Base-by-base conservation (phyloP, 129 eudicot species). In the Flaveria trinervia region DNA sequence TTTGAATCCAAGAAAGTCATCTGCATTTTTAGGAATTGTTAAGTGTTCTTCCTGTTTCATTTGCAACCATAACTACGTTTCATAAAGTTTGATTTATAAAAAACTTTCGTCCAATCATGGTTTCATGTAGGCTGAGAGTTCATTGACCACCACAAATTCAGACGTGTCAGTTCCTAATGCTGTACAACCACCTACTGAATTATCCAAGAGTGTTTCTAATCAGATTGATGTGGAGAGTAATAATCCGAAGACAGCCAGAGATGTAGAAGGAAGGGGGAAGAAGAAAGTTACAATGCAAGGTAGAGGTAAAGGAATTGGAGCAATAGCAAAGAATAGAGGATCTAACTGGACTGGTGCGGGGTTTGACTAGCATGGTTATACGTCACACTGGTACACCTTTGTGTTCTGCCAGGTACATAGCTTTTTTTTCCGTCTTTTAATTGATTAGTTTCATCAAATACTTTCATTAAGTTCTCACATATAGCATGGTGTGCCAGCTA, bases 261-360 rank as follows among this genome's bases (percentile, higher is more conserved):
- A 89, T 65, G 84, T 70, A 48, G 90, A 81, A 36, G 98, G 90
- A 79, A 86, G 87, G 74, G 88, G 85, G 69, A 93, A 88, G 85
- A 94, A 94, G 96, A 91, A 94, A 80, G 86, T 45, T 68, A 59
- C 56, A 39, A 79, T 69, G 48, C 97, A 87, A 49, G 98, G 93
- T 12, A 84, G 88, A 83, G 92, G 90, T 77, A 91, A 50, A 76
- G 96, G 98, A 81, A 84, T 94, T 18, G 98, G 97, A 73, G 93
- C 92, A 18, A 62, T 94, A 60, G 89, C 96, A 11, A 94, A 91
- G 80, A 85, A 89, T 77, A 89, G 96, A 77, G 93, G 89, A 55
- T 73, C 92, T 72, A 81, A 92, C 74, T 94, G 98, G 98, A 94
- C 98, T 23, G 98, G 98, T 68, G 88, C 98, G 65, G 98, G 98